Evolutionary conservation across 305 asterid species (phyloP), one percentile per base, ranked within the genome.

Genomic region (Fraxinus greggii): DNA sequence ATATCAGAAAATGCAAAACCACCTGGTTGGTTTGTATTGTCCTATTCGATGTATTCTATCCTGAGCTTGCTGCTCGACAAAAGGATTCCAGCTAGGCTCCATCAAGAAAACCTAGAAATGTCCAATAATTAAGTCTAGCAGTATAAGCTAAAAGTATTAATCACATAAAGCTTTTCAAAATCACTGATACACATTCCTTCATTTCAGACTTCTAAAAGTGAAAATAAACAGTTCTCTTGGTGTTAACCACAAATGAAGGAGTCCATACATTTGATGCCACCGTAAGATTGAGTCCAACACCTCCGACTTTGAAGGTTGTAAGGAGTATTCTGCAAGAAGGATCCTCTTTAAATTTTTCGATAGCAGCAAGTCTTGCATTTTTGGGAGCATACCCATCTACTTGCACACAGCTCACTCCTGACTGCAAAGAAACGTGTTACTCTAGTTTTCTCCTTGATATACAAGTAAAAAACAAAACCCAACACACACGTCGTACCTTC

Each of bases 11-110:
- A 35, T 36, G 45, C 59, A 63, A 56, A 77, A 48, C 23, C 48
- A 92, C 98, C 93, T 80, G 78, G 92, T 95, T 83, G 99, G 98
- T 85, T 95, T 95, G 78, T 85, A 90, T 82, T 93, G 99, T 78
- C 99, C 99, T 63, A 93, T 95, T 67, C 98, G 90, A 80, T 95
- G 97, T 56, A 95, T 95, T 86, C 98, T 89, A 84, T 95, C 98
- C 86, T 95, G 98, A 32, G 98, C 98, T 88, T 95, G 99, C 80
- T 90, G 87, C 86, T 95, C 99, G 79, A 91, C 95, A 33, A 97
- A 95, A 76, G 98, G 98, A 90, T 95, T 95, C 98, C 98, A 95
- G 95, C 97, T 93, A 24, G 98, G 97, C 87, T 95, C 99, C 99
- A 95, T 95, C 91, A 95, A 86, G 89, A 95, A 95, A 75, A 95